Conservation (phyloP, 2,329 filamentous ascomycete species). For the Epichloe scottii region DNA sequence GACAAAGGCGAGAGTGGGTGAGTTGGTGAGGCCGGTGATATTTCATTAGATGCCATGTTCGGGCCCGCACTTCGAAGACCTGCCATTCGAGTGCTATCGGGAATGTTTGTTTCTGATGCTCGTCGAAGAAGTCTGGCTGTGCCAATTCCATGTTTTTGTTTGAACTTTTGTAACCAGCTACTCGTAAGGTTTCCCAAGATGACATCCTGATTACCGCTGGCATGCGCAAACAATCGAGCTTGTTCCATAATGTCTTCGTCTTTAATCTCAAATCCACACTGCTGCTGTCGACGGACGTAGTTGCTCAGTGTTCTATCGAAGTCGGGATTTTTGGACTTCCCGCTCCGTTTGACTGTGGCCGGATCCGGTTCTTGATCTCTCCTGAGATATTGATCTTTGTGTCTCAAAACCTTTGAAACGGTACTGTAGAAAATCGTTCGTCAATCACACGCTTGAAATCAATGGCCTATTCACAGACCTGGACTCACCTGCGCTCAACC, state of each 20-base stretch:
- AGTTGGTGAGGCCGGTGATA: slow-evolving; percentile 62
- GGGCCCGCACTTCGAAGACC: background rate
- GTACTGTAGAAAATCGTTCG: slow-evolving; percentile 50
- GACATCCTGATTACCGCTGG: slow-evolving; percentile 54
- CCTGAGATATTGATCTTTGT: slow-evolving; percentile 88
- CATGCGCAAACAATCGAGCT: slow-evolving; percentile 67
- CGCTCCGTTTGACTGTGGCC: slow-evolving; percentile 51
- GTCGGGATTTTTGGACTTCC: slow-evolving; percentile 76
- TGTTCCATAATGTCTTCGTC: slow-evolving; percentile 80
- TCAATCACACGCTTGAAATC: background rate
- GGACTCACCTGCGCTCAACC: slow-evolving; percentile 82
- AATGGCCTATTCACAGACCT: background rate
- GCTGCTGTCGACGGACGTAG: slow-evolving; percentile 73
- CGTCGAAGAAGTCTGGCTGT: slow-evolving; percentile 38
- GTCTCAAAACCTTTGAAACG: slow-evolving; percentile 91
- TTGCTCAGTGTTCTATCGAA: slow-evolving; percentile 83
- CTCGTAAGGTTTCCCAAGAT: slow-evolving; percentile 59
- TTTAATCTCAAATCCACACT: slow-evolving; percentile 58
- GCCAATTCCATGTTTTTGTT: slow-evolving; percentile 63
- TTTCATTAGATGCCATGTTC: slow-evolving; percentile 36
- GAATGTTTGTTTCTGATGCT: slow-evolving; percentile 58
- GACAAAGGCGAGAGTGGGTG: slow-evolving; percentile 57
- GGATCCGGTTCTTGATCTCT: slow-evolving; percentile 58
- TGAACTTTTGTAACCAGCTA: slow-evolving; percentile 89
- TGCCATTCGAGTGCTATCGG: slow-evolving; percentile 48